Conservation (phyloP, 768 basidiomycete genomes). For the Pleurotus djamor region DNA sequence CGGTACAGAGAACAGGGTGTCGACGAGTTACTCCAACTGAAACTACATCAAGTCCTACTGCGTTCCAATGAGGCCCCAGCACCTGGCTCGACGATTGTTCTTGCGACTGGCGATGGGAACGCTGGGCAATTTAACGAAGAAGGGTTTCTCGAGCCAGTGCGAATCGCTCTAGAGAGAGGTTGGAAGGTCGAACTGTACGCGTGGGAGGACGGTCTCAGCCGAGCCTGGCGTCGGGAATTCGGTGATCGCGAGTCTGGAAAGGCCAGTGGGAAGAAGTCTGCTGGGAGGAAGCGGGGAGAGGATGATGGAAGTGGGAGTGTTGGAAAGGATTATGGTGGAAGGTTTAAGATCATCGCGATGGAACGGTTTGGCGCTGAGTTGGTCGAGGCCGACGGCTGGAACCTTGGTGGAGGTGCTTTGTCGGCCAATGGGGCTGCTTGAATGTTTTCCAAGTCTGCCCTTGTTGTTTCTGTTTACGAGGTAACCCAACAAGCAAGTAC, state of each 20-base stretch:
- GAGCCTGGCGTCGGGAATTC: slow-evolving; percentile 75
- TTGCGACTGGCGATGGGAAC: slow-evolving; percentile 94
- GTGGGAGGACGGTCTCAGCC: slow-evolving; percentile 83
- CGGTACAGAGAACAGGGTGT: slow-evolving; percentile 91
- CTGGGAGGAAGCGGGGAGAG: slow-evolving; percentile 16
- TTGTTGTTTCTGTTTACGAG: not conserved
- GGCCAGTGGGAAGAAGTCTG: slow-evolving; percentile 39
- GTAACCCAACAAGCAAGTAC: not conserved
- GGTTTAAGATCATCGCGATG: slow-evolving; percentile 60
- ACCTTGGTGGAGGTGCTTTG: not conserved
- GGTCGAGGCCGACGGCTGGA: slow-evolving; percentile 33
- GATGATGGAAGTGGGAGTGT: not conserved
- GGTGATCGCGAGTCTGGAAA: slow-evolving; percentile 42
- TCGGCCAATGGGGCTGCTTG: too few relatives aligned
- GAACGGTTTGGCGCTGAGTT: slow-evolving; percentile 65
- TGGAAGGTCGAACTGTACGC: slow-evolving; percentile 96
- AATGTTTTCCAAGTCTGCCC: not conserved
- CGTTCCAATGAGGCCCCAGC: slow-evolving; percentile 63
- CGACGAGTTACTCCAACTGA: slow-evolving; percentile 91
- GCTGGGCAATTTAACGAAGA: slow-evolving; percentile 91
- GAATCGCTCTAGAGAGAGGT: slow-evolving; percentile 82
- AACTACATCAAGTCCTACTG: slow-evolving; percentile 84
- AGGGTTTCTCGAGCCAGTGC: slow-evolving; percentile 87
- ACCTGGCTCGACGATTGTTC: slow-evolving; percentile 72
- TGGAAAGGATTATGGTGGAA: not conserved